These are phyloP conservation scores for Thraustochytrium sp. DNA, from an alignment of 352 stramenopile genomes.

Conservation along the genomic window DNA sequence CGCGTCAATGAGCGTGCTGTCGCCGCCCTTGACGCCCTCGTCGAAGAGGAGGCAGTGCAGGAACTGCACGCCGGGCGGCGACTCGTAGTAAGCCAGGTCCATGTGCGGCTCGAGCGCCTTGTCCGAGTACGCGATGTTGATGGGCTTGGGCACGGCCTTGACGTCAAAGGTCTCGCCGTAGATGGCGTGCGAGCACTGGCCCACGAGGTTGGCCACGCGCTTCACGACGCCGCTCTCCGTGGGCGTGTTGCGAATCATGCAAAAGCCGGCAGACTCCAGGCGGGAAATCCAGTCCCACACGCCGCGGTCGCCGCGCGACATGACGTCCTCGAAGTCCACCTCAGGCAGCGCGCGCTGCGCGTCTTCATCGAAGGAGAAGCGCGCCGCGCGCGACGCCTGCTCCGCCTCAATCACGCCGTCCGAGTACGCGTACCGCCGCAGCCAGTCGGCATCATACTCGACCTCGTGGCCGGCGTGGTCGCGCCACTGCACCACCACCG, in stretches of 20 bases:
- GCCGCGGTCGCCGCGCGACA: not conserved
- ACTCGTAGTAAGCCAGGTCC: constrained; percentile 94
- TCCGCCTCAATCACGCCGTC: not conserved
- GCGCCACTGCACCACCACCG: not conserved
- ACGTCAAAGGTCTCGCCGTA: constrained; percentile 76
- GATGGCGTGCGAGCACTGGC: constrained; percentile 56
- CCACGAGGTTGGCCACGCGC: not conserved
- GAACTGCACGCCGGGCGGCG: constrained; percentile 86
- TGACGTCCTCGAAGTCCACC: constrained; percentile 12
- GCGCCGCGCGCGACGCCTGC: not conserved
- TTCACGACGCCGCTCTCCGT: not conserved
- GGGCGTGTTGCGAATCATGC: not conserved
- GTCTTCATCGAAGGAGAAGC: not conserved
- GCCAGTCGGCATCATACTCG: constrained; percentile 20
- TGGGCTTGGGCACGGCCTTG: constrained; percentile 56
- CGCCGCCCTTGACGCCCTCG: constrained; percentile 68
- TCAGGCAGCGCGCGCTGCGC: not conserved
- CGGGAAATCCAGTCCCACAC: not conserved
- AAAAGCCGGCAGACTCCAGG: not conserved
- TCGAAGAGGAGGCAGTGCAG: constrained; percentile 83
- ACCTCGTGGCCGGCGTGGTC: not conserved
- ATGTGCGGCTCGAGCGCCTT: constrained; percentile 80
- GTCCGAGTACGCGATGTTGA: constrained; percentile 91
- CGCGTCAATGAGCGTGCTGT: constrained; percentile 68
- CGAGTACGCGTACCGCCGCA: constrained; percentile 26